Conservation (phyloP, 805 yeast species). For the Candida schatavii region DNA sequence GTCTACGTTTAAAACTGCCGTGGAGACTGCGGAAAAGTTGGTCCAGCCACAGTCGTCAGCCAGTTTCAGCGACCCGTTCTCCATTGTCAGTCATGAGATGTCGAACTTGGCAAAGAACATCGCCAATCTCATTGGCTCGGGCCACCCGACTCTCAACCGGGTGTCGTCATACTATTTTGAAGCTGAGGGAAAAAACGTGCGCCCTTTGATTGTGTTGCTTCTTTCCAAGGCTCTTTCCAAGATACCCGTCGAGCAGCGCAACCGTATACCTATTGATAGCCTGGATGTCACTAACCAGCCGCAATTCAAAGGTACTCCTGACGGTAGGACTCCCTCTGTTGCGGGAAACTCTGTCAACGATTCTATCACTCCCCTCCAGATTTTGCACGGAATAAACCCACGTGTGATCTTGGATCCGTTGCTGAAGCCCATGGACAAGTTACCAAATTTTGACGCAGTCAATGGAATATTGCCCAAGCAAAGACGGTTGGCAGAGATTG, state of each 20-base stretch:
- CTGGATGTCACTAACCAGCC: conserved; percentile 67
- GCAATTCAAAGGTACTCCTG: conserved; percentile 56
- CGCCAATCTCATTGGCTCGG: conserved; percentile 82
- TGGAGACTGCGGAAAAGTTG: conserved; percentile 69
- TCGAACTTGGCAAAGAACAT: conserved; percentile 82
- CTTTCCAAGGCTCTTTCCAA: conserved; percentile 75
- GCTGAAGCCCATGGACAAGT: conserved; percentile 70
- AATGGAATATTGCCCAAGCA: conserved; percentile 92
- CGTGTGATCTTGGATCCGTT: conserved; percentile 76
- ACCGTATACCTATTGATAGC: conserved; percentile 58
- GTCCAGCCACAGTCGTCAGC: conserved; percentile 56
- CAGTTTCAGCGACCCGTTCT: conserved; percentile 75
- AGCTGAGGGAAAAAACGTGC: conserved; percentile 91
- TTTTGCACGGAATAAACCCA: conserved; percentile 91
- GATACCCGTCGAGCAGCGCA: conserved; percentile 69
- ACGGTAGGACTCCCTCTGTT: conserved; percentile 41
- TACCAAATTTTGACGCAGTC: conserved; percentile 55
- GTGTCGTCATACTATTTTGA: conserved; percentile 95
- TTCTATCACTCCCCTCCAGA: conserved; percentile 74
- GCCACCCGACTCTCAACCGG: conserved; percentile 88
- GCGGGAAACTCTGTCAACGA: conserved; percentile 61
- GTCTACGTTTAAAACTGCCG: conserved; percentile 47
- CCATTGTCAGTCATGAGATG: conserved; percentile 92
- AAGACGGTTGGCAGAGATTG: conserved; percentile 92
- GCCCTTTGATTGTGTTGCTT: conserved; percentile 85